phyloP scores from a whole-genome alignment of 345 rosid species.

The Sonneratia caseolaris region DNA sequence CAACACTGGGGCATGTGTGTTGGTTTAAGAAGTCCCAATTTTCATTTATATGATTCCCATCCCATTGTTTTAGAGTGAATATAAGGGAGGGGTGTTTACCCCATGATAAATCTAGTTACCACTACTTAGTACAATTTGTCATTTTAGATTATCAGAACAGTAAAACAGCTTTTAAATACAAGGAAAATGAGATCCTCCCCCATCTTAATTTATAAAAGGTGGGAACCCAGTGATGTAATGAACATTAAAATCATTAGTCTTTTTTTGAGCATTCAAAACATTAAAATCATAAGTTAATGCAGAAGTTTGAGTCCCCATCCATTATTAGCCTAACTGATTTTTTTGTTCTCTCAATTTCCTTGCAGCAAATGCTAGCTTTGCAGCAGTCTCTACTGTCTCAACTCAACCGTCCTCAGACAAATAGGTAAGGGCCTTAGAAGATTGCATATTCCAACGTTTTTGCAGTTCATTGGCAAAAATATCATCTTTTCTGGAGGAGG shows the following conservation, averaged over 20 bases:
- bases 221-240: neutral
- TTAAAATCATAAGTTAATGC: neutral
- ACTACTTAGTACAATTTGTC: neutral
- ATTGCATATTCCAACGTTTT: neutral
- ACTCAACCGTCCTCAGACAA: constrained; percentile 44
- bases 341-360: constrained; percentile 8
- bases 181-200: neutral
- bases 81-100: neutral
- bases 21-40: neutral
- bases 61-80: neutral
- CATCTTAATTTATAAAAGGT: neutral
- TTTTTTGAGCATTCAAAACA: too few species aligned
- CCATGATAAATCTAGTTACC: neutral
- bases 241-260: neutral
- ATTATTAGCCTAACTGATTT: neutral
- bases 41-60: neutral
- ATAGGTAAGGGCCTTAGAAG: constrained; percentile 36
- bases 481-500: neutral
- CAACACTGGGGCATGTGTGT: neutral
- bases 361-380: constrained; percentile 49
- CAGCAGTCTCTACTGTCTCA: constrained; percentile 70
- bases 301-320: neutral
- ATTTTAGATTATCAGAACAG: neutral
- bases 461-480: neutral
- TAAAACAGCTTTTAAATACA: neutral